A percentile compares a stretch with the other conserved stretches of the same genome.
phyloP scores from a whole-genome alignment of 257 asterid genomes.

The Nicotiana knightiana region DNA sequence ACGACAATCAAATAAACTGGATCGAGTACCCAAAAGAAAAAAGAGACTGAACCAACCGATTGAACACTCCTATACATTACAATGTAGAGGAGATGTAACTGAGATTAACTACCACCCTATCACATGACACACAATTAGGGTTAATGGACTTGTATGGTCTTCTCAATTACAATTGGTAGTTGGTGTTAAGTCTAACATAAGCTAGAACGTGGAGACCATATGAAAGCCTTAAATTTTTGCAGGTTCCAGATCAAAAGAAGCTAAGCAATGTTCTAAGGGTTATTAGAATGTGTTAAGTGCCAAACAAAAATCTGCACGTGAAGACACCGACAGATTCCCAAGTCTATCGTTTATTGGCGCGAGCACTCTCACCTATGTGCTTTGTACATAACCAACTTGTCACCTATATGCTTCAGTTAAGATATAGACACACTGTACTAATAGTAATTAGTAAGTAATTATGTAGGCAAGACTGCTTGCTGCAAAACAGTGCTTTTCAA shows the following conservation, averaged over 20 bases:
- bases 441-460: not conserved
- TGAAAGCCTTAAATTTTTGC: not conserved
- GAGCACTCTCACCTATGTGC: not conserved
- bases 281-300: not conserved
- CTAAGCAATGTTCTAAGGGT: not conserved
- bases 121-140: not conserved
- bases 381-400: not conserved
- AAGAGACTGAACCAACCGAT: not conserved
- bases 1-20: not conserved
- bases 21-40: not conserved
- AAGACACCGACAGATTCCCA: not conserved
- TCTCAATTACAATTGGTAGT: not conserved
- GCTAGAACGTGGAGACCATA: not conserved
- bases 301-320: not conserved
- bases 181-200: not conserved
- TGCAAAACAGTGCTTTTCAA: not conserved
- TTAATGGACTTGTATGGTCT: not conserved
- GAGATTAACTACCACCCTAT: not conserved
- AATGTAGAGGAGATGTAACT: not conserved
- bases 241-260: not conserved
- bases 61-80: not conserved
- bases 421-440: not conserved
- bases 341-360: not conserved
- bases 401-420: not conserved
- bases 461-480: not conserved